These are phyloP conservation scores for Cytospora leucostoma DNA, from an alignment of 2,329 filamentous ascomycete species.

Conservation along the genomic window DNA sequence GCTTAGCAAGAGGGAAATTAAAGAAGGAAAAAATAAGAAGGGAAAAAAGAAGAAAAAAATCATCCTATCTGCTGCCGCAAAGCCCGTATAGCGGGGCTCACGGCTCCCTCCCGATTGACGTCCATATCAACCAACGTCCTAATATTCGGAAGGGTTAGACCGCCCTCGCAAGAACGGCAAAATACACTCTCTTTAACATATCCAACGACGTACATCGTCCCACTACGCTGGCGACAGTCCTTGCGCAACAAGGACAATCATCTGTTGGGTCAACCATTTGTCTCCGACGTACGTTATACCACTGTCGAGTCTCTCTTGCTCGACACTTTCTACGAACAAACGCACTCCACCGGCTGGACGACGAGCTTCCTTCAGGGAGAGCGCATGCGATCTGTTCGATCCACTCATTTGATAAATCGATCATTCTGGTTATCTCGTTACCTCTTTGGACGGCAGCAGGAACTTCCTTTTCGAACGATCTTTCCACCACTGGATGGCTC, in stretches of 20 bases:
- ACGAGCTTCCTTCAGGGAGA: slow-evolving; percentile 1
- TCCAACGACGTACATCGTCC: neutral
- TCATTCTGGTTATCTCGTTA: neutral
- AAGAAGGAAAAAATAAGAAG: neutral
- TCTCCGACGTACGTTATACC: neutral
- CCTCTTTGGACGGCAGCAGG: neutral
- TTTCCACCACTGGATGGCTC: neutral
- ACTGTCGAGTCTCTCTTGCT: slow-evolving; percentile 7
- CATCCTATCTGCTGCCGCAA: slow-evolving; percentile 4
- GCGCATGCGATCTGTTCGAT: neutral
- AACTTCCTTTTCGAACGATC: neutral
- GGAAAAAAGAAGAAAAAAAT: neutral
- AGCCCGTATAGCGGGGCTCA: slow-evolving; percentile 3
- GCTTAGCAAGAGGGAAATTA: neutral
- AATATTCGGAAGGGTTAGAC: slow-evolving; percentile 16
- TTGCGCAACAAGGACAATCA: neutral
- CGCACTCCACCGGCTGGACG: neutral
- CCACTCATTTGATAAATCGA: neutral
- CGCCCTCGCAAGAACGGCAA: slow-evolving; percentile 18
- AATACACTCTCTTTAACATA: slow-evolving; percentile 9
- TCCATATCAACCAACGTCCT: slow-evolving; percentile 17
- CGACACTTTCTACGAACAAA: neutral
- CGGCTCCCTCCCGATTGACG: neutral
- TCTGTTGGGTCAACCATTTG: neutral
- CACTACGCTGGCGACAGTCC: slow-evolving; percentile 4